Base-by-base conservation (phyloP, 805 yeast genomes). In the Wickerhamia fluorescens region DNA sequence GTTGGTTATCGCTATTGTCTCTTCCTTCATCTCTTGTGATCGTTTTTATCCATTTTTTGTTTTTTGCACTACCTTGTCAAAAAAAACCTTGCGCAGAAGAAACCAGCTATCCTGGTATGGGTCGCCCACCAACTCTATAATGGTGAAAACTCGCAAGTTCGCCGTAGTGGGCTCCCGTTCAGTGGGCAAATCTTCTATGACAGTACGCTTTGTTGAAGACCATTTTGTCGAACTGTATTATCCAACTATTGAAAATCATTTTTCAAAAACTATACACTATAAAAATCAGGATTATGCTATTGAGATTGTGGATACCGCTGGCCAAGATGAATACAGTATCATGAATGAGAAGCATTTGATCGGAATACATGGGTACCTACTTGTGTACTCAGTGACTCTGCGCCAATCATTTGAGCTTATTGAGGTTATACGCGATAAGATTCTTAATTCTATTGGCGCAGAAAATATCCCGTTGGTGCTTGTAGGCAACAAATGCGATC, bases 281-380 rank as follows among this genome's bases (percentile, higher is more conserved):
- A 73, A 80, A 36, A 81, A 80, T 37, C 79, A 76, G 42, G 83
- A 79, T 30, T 87, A 81, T 50, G 77, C 78, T 30, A 73, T 88
- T 15, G 95, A 86, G 51, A 82, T 87, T 30, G 61, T 86, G 36
- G 96, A 87, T 49, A 87, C 96, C 0, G 95, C 95, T 1, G 96
- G 96, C 6, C 94, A 85, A 60, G 95, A 86, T 54, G 95, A 86
- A 60, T 83, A 78, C 50, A 73, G 85, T 27, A 74, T 83, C 39
- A 71, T 87, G 56, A 82, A 76, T 44, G 85, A 82, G 53, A 81
- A 82, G 42, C 78, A 82, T 31, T 58, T 84, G 27, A 78, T 81
- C 26, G 92, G 88, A 11, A 75, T 82, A 19, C 92, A 84, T 46
- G 96, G 95, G 1, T 82, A 82, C 48, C 61, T 87, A 24, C 57